Percentiles rank a stretch among this genome's conserved stretches.
These are phyloP conservation scores for Talaromyces sp. DNA, from an alignment of 2,329 filamentous ascomycete genomes.

Conservation along the genomic window DNA sequence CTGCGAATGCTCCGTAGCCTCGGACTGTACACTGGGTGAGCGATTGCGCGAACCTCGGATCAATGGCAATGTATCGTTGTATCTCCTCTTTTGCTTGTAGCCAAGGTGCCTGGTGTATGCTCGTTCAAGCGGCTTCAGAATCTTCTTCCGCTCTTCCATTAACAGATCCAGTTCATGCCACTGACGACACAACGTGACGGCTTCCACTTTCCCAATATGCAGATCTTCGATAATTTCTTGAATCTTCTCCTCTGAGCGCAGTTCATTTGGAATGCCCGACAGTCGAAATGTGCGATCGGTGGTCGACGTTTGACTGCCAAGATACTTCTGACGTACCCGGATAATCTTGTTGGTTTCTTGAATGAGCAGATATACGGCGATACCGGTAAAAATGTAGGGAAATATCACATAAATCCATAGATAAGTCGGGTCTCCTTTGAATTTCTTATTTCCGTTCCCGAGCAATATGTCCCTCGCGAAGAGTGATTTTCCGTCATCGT, in stretches of 20 bases:
- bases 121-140: conserved; percentile 73
- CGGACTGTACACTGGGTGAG: conserved; percentile 27
- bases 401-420: conserved; percentile 95
- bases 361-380: conserved; percentile 80
- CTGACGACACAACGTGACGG: conserved; percentile 78
- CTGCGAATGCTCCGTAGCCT: conserved; percentile 58
- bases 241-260: conserved; percentile 78
- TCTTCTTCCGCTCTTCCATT: conserved; percentile 62
- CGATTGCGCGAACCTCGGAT: conserved; percentile 47
- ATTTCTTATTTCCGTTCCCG: conserved; percentile 21
- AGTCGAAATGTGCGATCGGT: conserved; percentile 91
- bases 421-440: conserved; percentile 52
- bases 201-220: conserved; percentile 84
- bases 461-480: neutral
- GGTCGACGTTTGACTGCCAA: conserved; percentile 90
- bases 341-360: conserved; percentile 83
- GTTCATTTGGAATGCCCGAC: conserved; percentile 76
- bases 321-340: conserved; percentile 79
- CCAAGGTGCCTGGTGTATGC: conserved; percentile 77
- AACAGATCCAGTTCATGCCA: conserved; percentile 79
- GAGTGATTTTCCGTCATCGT: conserved; percentile 22
- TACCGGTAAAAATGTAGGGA: conserved; percentile 81
- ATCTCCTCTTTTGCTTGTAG: conserved; percentile 50
- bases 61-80: conserved; percentile 45
- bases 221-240: conserved; percentile 83